Evolutionary conservation across 1,284 basidiomycete species (phyloP).

Genomic region (Marasmius sp.): DNA sequence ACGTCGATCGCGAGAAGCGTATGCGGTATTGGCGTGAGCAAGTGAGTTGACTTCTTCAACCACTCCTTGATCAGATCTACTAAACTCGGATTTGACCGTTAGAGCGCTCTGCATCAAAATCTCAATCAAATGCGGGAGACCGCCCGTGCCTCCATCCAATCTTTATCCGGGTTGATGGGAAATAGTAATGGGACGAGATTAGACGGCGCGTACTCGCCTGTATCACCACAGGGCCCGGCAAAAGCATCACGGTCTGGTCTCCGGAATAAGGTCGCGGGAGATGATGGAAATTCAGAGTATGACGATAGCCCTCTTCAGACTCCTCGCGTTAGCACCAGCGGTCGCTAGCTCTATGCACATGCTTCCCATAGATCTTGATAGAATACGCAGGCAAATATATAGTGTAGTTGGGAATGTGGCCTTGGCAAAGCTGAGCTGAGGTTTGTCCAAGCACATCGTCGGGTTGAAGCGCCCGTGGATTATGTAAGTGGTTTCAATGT

Average conservation of each 20-base stretch:
- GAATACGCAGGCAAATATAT: no score
- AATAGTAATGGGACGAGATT: conserved; percentile 44
- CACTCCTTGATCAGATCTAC: not conserved
- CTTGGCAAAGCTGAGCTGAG: no score
- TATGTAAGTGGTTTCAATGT: no score
- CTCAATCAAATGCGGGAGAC: conserved; percentile 75
- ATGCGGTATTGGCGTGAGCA: conserved; percentile 88
- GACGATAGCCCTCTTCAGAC: conserved; percentile 39
- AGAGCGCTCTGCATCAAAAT: conserved; percentile 79
- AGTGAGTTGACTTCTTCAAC: conserved; percentile 35
- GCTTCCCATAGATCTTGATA: no score
- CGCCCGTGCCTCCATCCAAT: conserved; percentile 62
- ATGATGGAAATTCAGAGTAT: conserved; percentile 45
- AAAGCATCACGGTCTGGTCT: conserved; percentile 35
- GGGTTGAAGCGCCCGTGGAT: no score
- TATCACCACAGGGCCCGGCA: conserved; percentile 40
- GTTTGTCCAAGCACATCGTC: no score
- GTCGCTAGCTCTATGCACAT: not conserved
- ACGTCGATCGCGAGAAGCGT: conserved; percentile 76
- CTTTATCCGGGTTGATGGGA: conserved; percentile 44
- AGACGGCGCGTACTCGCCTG: conserved; percentile 57
- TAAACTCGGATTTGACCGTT: conserved; percentile 2
- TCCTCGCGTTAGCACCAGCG: not conserved
- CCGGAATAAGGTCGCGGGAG: conserved; percentile 23
- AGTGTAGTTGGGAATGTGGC: no score